Evolutionary conservation across 2,329 filamentous ascomycete species (phyloP), one percentile per base, ranked within the genome.

Genomic region (Phaeophleospora eucalypticola): DNA sequence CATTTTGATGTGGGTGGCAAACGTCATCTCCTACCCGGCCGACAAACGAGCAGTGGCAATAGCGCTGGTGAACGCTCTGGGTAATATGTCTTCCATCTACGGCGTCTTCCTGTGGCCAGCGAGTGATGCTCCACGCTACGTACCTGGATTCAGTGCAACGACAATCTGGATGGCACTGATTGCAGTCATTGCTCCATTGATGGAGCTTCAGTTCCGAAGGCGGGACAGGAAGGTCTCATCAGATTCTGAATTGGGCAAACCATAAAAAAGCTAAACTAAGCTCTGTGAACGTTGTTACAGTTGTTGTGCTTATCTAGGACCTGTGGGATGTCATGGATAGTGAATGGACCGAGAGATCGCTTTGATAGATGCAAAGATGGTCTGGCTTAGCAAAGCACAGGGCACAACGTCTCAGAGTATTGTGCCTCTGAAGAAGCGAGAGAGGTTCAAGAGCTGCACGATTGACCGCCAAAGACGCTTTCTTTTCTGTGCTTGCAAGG

Each of bases 1-100:
- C 3, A 36, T 36, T 16, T 8, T 35, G 2, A 43, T 24, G 16
- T 43, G 32, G 41, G 32, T 43, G 4, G 17, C 41, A 14, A 35
- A 43, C 16, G 41, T 43, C 8, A 35, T 43, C 16, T 27, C 19
- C 3, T 18, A 27, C 2, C 41, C 45, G 14, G 33, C 39, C 1
- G 75, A 79, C 52, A 70, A 71, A 2, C 62, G 77, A n/a, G 76
- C 70, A 12, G 70, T 81, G n/a, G 68, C 68, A 2, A 60, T 80
- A 17, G 77, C 76, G 1, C 59, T 79, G 8, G 72, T 79, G 33
- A 79, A 79, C 52, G 73, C 74, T 0, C 65, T 79, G 57, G 77
- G 75, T 3, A 80, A 79, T 51, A 58, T 79, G 9, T 73, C 76
- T 0, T 73, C 77, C 50, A 79, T 81, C 15, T 80, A 80, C 49